phyloP scores from a whole-genome alignment of 2,329 filamentous ascomycete genomes.

The Penicillium sp. region DNA sequence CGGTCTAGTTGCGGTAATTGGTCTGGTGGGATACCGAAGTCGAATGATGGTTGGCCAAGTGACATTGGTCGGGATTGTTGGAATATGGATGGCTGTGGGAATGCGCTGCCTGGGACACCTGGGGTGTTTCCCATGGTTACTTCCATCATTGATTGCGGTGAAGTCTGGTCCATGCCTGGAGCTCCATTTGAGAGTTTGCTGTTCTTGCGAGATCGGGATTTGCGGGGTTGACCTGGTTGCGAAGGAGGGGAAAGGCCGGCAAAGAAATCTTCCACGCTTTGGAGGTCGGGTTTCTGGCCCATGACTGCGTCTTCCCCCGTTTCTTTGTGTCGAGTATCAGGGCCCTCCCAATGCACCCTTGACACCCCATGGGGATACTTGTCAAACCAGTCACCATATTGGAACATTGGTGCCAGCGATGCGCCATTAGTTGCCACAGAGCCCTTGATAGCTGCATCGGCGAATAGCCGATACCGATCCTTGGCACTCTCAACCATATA shows the following conservation, averaged over 20 bases:
- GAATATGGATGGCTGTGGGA: conserved; percentile 39
- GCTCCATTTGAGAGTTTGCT: conserved; percentile 27
- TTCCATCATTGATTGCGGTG: conserved; percentile 30
- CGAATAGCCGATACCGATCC: conserved; percentile 79
- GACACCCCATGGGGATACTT: conserved; percentile 90
- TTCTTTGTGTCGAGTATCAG: conserved; percentile 67
- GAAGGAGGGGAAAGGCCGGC: conserved; percentile 68
- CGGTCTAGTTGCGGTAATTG: conserved; percentile 68
- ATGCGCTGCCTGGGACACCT: conserved; percentile 33
- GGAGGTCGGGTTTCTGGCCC: conserved; percentile 83
- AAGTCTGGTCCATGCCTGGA: conserved; percentile 26
- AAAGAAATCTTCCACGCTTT: conserved; percentile 93
- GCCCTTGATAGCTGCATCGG: conserved; percentile 74
- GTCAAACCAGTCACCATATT: conserved; percentile 98
- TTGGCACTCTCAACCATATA: conserved; percentile 93
- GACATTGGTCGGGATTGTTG: conserved; percentile 28
- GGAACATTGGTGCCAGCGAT: conserved; percentile 68
- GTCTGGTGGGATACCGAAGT: conserved; percentile 39
- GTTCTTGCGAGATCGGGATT: conserved; percentile 27
- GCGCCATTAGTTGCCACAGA: conserved; percentile 40
- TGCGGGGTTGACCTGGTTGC: conserved; percentile 49
- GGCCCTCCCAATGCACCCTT: conserved; percentile 77
- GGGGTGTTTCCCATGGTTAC: conserved; percentile 30
- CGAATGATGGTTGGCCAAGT: conserved; percentile 36
- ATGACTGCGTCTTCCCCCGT: conserved; percentile 83